Base-by-base conservation (phyloP, 2,329 filamentous ascomycete species). In the Fusarium devonianum region DNA sequence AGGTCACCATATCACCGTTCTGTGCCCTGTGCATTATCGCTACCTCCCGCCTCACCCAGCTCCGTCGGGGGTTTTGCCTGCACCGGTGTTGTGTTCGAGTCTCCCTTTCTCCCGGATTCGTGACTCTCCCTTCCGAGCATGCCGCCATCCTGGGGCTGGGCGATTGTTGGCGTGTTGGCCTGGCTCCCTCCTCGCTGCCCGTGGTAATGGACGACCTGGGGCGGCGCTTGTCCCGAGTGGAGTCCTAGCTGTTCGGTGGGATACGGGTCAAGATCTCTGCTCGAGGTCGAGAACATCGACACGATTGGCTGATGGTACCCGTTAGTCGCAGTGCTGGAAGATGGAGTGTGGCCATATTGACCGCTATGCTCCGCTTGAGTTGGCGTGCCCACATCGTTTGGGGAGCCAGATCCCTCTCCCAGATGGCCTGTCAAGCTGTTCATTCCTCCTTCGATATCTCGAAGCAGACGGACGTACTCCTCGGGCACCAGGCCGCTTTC, bases 401-500 rank as follows among this genome's bases (percentile, higher is more conserved):
- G 82, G 44, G 74, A 74, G 51, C 72, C 76, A 55, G 74, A 75
- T 32, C 74, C 78, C 37, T 84, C 84, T 16, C 71, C 76, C 8
- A 82, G 66, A 43, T 86, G 81, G 18, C 83, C 86, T 18, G 83
- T 85, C 54, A 92, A 71, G 65, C 88, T 89, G 53, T 82, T 88
- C 77, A 92, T 85, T 23, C 92, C 93, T 14, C 92, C 92, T 70
- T 97, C 92, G 45, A 97, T 97, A 66, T 97, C 92, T 36, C 92
- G 86, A 52, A 99, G 80, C 34, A 99, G 78, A 12, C 94, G 86
- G 30, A 99, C 94, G 68, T 97, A 99, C 71, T 95, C 92, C 72
- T 99, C 94, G 0, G 94, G 94, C 2, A 99, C 94, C 25, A 99
- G 80, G 1, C 94, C 94, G 66, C 91, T 96, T 74, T 99, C 94